Evolutionary conservation across 768 basidiomycete species (phyloP).

Genomic region (Suillus sp.): DNA sequence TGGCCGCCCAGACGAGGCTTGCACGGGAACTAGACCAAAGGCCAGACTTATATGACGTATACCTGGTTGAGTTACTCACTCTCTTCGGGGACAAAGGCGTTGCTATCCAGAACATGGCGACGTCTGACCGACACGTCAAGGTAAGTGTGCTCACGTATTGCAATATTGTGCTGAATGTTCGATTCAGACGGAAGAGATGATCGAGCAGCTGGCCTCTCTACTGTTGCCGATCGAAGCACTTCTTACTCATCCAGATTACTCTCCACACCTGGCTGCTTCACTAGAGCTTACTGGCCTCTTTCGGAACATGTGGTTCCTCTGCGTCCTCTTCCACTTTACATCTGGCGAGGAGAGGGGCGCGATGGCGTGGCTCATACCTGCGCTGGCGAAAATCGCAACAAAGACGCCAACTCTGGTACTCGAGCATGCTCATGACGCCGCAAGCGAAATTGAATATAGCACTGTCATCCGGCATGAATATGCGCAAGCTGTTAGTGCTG

Average conservation of each 20-base stretch:
- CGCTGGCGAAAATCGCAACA: conserved; percentile 74
- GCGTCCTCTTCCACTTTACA: conserved; percentile 84
- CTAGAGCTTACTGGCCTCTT: conserved; percentile 73
- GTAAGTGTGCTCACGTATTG: conserved; percentile 36
- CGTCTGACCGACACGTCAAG: conserved; percentile 66
- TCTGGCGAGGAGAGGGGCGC: conserved; percentile 53
- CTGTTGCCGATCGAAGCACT: conserved; percentile 90
- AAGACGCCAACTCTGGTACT: conserved; percentile 86
- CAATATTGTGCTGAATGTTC: conserved; percentile 1
- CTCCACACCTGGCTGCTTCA: conserved; percentile 55
- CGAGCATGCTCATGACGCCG: conserved; percentile 80
- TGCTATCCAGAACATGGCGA: conserved; percentile 81
- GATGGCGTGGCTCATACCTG: conserved; percentile 79
- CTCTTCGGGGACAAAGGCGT: conserved; percentile 92
- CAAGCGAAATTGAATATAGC: conserved; percentile 91
- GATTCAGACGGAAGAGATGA: conserved; percentile 74
- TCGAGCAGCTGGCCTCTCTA: conserved; percentile 84
- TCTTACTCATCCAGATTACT: conserved; percentile 69
- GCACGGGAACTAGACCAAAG: conserved; percentile 76
- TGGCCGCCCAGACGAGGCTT: conserved; percentile 89
- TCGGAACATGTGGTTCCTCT: conserved; percentile 94
- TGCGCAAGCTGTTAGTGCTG: conserved; percentile 60
- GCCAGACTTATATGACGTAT: conserved; percentile 76
- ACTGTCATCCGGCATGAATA: conserved; percentile 88
- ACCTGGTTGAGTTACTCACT: conserved; percentile 81